Evolutionary conservation across 2,329 filamentous ascomycete species (phyloP).

Genomic region (Trichoderma sp.): DNA sequence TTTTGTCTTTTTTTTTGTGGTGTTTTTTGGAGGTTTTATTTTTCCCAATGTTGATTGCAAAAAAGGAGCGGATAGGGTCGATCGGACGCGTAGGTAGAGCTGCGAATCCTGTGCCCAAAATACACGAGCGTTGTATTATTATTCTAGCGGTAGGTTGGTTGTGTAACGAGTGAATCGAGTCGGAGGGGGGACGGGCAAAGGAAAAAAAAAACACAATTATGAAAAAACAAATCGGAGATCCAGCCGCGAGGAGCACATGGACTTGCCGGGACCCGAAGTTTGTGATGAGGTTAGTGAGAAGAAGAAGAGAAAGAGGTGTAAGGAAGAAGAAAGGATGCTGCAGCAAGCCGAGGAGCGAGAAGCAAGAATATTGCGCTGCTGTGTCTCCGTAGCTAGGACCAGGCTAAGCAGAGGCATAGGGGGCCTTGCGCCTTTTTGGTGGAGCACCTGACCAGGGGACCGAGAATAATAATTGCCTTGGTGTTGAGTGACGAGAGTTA

Average conservation of each 20-base stretch:
- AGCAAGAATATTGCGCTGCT: constrained; percentile 1
- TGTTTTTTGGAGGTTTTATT: background rate
- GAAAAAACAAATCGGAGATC: constrained; percentile 19
- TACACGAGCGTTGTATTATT: constrained; percentile 22
- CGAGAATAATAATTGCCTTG: background rate
- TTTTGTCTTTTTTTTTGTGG: background rate
- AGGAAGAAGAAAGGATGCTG: background rate
- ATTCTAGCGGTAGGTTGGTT: constrained; percentile 22
- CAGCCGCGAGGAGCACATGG: constrained; percentile 26
- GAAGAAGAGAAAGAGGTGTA: background rate
- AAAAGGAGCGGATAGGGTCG: constrained; percentile 14
- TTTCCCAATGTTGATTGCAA: background rate
- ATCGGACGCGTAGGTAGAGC: constrained; percentile 14
- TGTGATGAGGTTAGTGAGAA: background rate
- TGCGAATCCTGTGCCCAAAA: constrained; percentile 17
- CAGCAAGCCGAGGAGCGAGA: constrained; percentile 8
- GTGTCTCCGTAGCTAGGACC: constrained; percentile 14
- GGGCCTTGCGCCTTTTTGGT: constrained; percentile 11
- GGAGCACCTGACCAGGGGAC: constrained; percentile 14
- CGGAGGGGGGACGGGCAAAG: background rate
- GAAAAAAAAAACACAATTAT: background rate
- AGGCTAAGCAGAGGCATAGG: constrained; percentile 7
- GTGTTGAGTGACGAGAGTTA: background rate
- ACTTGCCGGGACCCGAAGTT: constrained; percentile 25
- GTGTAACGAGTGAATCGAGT: constrained; percentile 20